Base-by-base conservation (phyloP, 805 yeast genomes). In the Metschnikowia lochheadii region DNA sequence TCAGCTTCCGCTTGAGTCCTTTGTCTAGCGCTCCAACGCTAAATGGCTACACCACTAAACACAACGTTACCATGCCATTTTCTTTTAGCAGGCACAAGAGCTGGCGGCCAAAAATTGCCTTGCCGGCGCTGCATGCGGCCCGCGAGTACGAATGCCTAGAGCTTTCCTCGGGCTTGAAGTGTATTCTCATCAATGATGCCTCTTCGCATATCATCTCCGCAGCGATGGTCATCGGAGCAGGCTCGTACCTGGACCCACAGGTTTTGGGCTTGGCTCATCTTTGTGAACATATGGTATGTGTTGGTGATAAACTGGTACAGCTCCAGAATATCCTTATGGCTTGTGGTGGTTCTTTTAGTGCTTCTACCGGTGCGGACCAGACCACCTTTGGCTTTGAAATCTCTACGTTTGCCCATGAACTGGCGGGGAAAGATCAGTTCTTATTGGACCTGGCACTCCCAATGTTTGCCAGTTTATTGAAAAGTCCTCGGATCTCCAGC, bases 251-350 rank as follows among this genome's bases (percentile, higher is more conserved):
- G 43, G 97, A 92, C 56, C 92, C 96, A 0, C 72, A 69, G 5
- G 57, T 85, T 1, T 82, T 82, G 0, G 99, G 99, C 0, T 62
- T 92, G 35, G 98, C 98, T 0, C 99, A 92, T 69, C 77, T 89
- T 51, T 85, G 95, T 59, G 97, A 89, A 61, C 96, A 89, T 64
- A 73, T 86, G 76, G 49, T 83, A 2, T 67, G 80, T 33, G 72
- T 76, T 46, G 55, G 60, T 46, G 63, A 49, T 52, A 64, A 52
- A 64, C 66, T 51, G 64, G 61, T 50, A 42, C 62, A 48, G 64
- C 23, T 70, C 63, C 55, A 55, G 60, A 49, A 87, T 85, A 57
- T 66, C 73, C 46, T 83, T 64, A 54, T 84, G 87, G 0, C 62
- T 67, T 63, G 73, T 35, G 84, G 85, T 17, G 94, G 94, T 1